These are phyloP conservation scores for Colletotrichum sp. DNA, from an alignment of 2,329 filamentous ascomycete genomes.

Conservation along the genomic window DNA sequence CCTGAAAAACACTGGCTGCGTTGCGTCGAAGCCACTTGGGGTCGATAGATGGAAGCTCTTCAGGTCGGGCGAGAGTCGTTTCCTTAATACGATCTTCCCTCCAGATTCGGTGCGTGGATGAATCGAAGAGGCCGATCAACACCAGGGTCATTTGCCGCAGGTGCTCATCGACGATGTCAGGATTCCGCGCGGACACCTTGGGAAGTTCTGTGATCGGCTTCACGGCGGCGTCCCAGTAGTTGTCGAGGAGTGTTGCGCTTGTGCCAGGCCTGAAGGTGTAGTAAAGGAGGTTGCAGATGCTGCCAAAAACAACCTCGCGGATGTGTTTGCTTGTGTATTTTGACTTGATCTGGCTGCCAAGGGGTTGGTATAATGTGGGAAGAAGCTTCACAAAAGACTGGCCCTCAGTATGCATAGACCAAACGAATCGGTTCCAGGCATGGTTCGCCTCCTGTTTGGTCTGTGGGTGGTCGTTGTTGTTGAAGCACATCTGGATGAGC, in stretches of 20 bases:
- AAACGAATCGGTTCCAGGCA: conserved; percentile 87
- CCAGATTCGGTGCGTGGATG: conserved; percentile 68
- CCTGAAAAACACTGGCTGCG: conserved; percentile 65
- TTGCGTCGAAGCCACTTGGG: conserved; percentile 86
- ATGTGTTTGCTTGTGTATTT: conserved; percentile 65
- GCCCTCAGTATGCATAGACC: conserved; percentile 70
- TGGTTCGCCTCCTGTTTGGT: conserved; percentile 79
- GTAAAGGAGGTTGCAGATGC: conserved; percentile 82
- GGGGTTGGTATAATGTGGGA: conserved; percentile 65
- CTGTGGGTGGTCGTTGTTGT: conserved; percentile 68
- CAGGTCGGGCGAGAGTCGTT: conserved; percentile 59
- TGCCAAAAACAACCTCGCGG: conserved; percentile 64
- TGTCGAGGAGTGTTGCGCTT: conserved; percentile 69
- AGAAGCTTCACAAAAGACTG: conserved; percentile 60
- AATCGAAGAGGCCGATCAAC: conserved; percentile 73
- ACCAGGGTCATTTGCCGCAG: conserved; percentile 68
- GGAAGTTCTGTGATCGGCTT: conserved; percentile 53
- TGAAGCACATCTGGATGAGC: conserved; percentile 84
- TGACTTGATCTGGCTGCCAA: conserved; percentile 71
- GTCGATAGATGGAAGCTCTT: conserved; percentile 86
- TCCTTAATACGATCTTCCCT: conserved; percentile 74
- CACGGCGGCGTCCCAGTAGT: conserved; percentile 80
- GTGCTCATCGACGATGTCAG: conserved; percentile 51
- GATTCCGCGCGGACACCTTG: conserved; percentile 35
- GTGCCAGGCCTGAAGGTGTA: conserved; percentile 79